These are phyloP conservation scores for Ailanthus altissimus DNA, from an alignment of 345 rosid species.

Conservation along the genomic window DNA sequence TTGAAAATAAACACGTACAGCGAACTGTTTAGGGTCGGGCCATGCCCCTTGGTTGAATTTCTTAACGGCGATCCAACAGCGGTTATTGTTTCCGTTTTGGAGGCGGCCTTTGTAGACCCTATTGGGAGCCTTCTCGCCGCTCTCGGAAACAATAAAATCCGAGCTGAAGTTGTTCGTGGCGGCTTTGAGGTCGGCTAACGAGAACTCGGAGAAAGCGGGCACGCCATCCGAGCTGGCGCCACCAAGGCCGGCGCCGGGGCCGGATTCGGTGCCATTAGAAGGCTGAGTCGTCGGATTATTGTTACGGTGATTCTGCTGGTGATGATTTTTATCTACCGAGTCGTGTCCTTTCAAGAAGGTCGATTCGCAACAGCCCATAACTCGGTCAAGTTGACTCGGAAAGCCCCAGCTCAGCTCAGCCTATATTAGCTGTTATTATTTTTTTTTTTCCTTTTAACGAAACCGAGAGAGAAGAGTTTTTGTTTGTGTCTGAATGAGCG, in stretches of 20 bases:
- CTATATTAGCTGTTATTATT: background rate
- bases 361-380: slow-evolving; percentile 74
- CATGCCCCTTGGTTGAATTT: slow-evolving; percentile 72
- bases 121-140: slow-evolving; percentile 80
- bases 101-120: slow-evolving; percentile 77
- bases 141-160: slow-evolving; percentile 70
- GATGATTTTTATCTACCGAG: slow-evolving; percentile 19
- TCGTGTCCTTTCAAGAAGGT: slow-evolving; percentile 34
- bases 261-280: slow-evolving; percentile 30
- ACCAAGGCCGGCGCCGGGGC: slow-evolving; percentile 5
- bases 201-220: slow-evolving; percentile 64
- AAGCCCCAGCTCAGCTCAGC: slow-evolving; percentile 8
- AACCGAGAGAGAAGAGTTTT: slow-evolving; percentile 1
- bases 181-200: slow-evolving; percentile 64
- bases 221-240: slow-evolving; percentile 30
- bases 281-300: slow-evolving; percentile 25
- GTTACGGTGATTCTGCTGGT: slow-evolving; percentile 21
- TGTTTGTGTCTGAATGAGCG: slow-evolving; percentile 5
- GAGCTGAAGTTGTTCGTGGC: slow-evolving; percentile 84
- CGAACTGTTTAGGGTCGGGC: slow-evolving; percentile 92
- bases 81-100: slow-evolving; percentile 35
- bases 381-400: slow-evolving; percentile 38
- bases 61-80: slow-evolving; percentile 79
- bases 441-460: background rate
- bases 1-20: slow-evolving; percentile 38